A percentile compares a stretch with the other conserved stretches of the same genome.
Conservation (phyloP, 257 asterid species). For the Solanum rostratum region DNA sequence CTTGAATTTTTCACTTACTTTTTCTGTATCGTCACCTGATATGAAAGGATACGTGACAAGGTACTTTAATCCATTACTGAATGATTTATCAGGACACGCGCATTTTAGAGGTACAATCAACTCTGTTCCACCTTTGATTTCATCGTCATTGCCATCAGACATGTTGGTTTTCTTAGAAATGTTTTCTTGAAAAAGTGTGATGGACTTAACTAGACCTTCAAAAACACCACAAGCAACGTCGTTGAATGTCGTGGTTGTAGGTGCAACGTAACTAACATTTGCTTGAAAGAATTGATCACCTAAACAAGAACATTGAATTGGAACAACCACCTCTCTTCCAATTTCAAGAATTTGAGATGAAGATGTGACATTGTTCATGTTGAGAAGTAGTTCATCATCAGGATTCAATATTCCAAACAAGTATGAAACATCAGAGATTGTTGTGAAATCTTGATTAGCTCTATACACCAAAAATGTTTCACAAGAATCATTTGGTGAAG, state of each 20-base stretch:
- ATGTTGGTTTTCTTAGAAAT: neutral
- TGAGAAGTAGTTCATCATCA: slow-evolving; percentile 6
- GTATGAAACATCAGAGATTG: slow-evolving; percentile 27
- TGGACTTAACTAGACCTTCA: slow-evolving; percentile 47
- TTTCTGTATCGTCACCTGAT: slow-evolving; percentile 20
- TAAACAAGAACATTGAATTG: slow-evolving; percentile 38
- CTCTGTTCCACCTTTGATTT: slow-evolving; percentile 15
- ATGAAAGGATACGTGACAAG: slow-evolving; percentile 53
- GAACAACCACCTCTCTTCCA: slow-evolving; percentile 46
- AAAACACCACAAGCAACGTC: slow-evolving; percentile 38
- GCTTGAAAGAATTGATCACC: slow-evolving; percentile 26
- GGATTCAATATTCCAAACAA: slow-evolving; percentile 24
- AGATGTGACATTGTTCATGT: slow-evolving; percentile 22
- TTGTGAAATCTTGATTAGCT: slow-evolving; percentile 17
- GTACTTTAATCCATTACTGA: slow-evolving; percentile 15
- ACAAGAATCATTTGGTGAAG: slow-evolving; percentile 20
- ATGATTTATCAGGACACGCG: slow-evolving; percentile 41
- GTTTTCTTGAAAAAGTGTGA: slow-evolving; percentile 23
- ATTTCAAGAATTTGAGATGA: slow-evolving; percentile 20
- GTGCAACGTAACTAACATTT: slow-evolving; percentile 13
- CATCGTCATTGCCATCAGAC: neutral
- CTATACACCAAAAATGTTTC: slow-evolving; percentile 41
- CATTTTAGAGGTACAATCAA: slow-evolving; percentile 49
- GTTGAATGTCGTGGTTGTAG: slow-evolving; percentile 1
- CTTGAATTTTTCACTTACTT: slow-evolving; percentile 29